Conservation (phyloP, 1,139 yeast genomes). For the Blastobotrys elegans region DNA sequence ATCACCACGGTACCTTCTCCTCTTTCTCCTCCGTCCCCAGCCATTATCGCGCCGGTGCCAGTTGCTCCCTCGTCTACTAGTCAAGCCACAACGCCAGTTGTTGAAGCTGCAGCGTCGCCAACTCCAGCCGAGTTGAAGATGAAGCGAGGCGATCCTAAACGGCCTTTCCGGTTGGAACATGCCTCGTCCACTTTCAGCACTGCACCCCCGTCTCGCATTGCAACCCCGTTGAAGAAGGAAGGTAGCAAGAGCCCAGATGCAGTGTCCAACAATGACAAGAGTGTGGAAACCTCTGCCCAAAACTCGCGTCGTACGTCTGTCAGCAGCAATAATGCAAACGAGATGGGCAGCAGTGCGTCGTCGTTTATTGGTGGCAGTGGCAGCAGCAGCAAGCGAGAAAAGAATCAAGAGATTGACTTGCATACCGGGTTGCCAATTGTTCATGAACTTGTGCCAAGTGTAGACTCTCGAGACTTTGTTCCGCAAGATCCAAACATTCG, state of each 20-base stretch:
- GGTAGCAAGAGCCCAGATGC: background rate
- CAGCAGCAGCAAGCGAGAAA: background rate
- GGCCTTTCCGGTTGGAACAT: background rate
- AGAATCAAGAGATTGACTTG: conserved; percentile 3
- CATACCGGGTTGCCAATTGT: conserved; percentile 7
- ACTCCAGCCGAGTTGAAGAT: conserved; percentile 2
- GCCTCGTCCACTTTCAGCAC: background rate
- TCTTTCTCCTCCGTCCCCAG: background rate
- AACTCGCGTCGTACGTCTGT: background rate
- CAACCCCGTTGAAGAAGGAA: conserved; percentile 1
- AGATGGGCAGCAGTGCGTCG: background rate
- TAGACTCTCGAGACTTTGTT: conserved; percentile 4
- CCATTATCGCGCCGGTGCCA: background rate
- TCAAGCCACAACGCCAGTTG: background rate
- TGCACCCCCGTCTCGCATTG: background rate
- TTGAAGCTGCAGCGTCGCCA: background rate
- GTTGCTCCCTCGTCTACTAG: background rate
- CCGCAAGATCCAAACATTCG: conserved; percentile 4
- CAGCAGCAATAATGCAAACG: background rate
- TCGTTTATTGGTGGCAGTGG: background rate
- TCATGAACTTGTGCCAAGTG: conserved; percentile 4
- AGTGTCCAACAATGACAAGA: background rate
- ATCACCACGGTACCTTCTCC: background rate
- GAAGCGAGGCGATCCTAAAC: conserved; percentile 1
- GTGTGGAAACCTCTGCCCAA: background rate